These are phyloP conservation scores for Trypanosoma lewisi DNA, from an alignment of 208 protist species.

Conservation along the genomic window DNA sequence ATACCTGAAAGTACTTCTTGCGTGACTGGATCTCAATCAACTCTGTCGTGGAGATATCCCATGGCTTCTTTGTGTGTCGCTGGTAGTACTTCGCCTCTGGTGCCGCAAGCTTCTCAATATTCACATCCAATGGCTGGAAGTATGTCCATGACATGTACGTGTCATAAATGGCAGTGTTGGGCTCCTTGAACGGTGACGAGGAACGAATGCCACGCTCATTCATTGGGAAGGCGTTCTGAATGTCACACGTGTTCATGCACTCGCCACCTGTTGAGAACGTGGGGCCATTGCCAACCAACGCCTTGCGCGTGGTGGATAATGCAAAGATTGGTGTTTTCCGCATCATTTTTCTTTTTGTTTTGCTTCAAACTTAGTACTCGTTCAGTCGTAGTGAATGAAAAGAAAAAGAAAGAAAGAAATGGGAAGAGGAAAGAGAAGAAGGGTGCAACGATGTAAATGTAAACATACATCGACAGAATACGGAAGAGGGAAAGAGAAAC, in stretches of 20 bases:
- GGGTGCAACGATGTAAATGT: constrained; percentile 9
- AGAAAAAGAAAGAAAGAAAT: constrained; percentile 13
- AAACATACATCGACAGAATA: too few relatives aligned
- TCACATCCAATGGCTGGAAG: constrained; percentile 88
- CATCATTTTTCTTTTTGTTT: too few relatives aligned
- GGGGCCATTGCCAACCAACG: constrained; percentile 83
- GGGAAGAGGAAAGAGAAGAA: not conserved
- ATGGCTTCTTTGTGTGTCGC: constrained; percentile 81
- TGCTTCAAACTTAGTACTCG: constrained; percentile 4
- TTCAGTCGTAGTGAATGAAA: constrained; percentile 11
- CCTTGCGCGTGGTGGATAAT: constrained; percentile 61
- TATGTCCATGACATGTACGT: constrained; percentile 88
- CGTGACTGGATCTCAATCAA: constrained; percentile 87
- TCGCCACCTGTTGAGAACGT: constrained; percentile 88
- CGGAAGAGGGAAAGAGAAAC: not conserved
- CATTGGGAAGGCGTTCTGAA: constrained; percentile 78
- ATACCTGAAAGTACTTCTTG: constrained; percentile 84
- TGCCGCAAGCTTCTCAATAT: constrained; percentile 79
- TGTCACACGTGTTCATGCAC: constrained; percentile 79
- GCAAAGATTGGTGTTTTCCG: constrained; percentile 71
- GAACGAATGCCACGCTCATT: constrained; percentile 87
- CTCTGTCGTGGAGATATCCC: constrained; percentile 87
- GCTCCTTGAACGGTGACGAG: constrained; percentile 84
- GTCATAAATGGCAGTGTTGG: constrained; percentile 91
- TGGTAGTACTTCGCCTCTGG: constrained; percentile 91